These are phyloP conservation scores for Aaosphaeria pasadenensis DNA, from an alignment of 2,329 filamentous ascomycete species.

Conservation along the genomic window DNA sequence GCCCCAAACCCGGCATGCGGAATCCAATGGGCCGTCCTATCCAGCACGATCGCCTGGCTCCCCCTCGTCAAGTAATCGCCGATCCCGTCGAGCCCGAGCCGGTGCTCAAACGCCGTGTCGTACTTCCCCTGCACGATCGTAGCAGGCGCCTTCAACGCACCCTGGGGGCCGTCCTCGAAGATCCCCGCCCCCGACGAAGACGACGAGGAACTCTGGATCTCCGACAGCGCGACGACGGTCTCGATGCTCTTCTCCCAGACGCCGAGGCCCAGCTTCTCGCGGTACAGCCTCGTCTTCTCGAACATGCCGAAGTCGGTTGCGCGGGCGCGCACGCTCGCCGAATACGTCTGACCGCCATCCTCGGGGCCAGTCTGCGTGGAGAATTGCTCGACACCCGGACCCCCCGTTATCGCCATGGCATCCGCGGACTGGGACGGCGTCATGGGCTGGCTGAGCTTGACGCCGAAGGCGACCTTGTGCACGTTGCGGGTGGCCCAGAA, in stretches of 20 bases:
- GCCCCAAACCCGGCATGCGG: slow-evolving; percentile 47
- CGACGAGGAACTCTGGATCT: slow-evolving; percentile 29
- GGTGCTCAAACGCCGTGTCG: slow-evolving; percentile 51
- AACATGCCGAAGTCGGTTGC: slow-evolving; percentile 45
- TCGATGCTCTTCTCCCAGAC: slow-evolving; percentile 54
- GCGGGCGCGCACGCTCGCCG: slow-evolving; percentile 41
- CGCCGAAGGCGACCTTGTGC: slow-evolving; percentile 40
- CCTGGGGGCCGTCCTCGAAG: slow-evolving; percentile 44
- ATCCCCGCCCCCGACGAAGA: slow-evolving; percentile 33
- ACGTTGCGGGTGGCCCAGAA: slow-evolving; percentile 45
- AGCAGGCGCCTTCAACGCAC: slow-evolving; percentile 49
- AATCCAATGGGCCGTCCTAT: slow-evolving; percentile 52
- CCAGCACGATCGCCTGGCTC: slow-evolving; percentile 51
- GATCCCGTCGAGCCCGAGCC: slow-evolving; percentile 52
- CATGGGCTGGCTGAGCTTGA: slow-evolving; percentile 9
- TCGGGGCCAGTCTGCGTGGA: slow-evolving; percentile 13
- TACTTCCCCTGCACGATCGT: slow-evolving; percentile 54
- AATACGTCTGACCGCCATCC: slow-evolving; percentile 35
- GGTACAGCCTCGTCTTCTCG: slow-evolving; percentile 54
- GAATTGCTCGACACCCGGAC: slow-evolving; percentile 49
- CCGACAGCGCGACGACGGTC: slow-evolving; percentile 47
- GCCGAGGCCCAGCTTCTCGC: slow-evolving; percentile 45
- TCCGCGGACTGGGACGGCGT: slow-evolving; percentile 37
- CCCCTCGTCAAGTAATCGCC: slow-evolving; percentile 48
- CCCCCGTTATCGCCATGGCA: slow-evolving; percentile 50